Evolutionary conservation across 257 asterid genomes (phyloP), one percentile per base, ranked within the genome.

Genomic region (Ajuga chamaepitys): DNA sequence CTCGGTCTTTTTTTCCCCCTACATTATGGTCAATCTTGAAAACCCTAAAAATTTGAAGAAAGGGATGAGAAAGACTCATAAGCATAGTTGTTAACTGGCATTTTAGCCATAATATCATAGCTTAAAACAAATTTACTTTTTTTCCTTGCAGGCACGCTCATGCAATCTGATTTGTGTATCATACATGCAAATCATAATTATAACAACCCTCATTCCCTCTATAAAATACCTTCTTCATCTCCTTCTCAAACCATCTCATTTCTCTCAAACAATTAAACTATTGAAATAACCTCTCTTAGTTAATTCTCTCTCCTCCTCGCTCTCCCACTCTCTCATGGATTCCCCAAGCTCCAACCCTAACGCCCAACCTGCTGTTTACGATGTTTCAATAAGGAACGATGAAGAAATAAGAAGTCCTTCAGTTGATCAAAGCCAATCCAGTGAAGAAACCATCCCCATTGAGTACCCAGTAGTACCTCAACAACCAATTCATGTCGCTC

Each of bases 81-180:
- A 44, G 50, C 65, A n/a, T 30, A 57, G 73, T 68, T 45, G 41
- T 68, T 30, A 57, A 34, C 50, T 42, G 18, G 16, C 58, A n/a
- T n/a, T n/a, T 10, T 11, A 41, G 35, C 37, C 44, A 41, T 11
- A 40, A 9, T 35, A 65, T 26, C 14, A 21, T 8, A 63, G 71
- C 71, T 53, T 3, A 53, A 45, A 14, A 52, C 28, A 32, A 5
- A 56, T 67, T 55, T 7, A 67, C 4, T 56, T 42, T 13, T 56
- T 44, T 56, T 68, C 71, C 71, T n/a, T 24, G 10, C 40, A 24
- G 25, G 63, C 37, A n/a, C 63, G 25, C n/a, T 11, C 50, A 28
- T 68, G 66, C 66, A 68, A 68, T 68, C 72, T 8, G 38, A 56
- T 42, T 56, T 26, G 2, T 32, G 1, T 47, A n/a, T 63, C 41